These are phyloP conservation scores for Crataegus laevigata DNA, from an alignment of 306 rosid genomes.

Conservation along the genomic window DNA sequence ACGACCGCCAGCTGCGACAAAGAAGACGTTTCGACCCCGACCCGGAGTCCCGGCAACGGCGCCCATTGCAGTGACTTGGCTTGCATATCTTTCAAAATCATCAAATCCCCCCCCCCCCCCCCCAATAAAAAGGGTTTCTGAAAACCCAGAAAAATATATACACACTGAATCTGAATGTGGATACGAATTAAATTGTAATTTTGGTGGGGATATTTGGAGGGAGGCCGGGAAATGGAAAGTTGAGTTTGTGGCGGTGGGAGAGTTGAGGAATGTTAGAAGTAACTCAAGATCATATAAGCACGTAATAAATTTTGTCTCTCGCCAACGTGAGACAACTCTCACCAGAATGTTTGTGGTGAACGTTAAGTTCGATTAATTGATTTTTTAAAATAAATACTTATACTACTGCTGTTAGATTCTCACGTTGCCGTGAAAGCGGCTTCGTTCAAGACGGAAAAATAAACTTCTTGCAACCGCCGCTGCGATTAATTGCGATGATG, in stretches of 20 bases:
- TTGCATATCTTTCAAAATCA: constrained; percentile 29
- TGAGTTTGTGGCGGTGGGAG: background rate
- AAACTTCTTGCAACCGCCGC: background rate
- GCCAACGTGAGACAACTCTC: no score
- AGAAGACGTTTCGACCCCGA: constrained; percentile 5
- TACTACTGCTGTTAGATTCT: background rate
- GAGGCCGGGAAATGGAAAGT: background rate
- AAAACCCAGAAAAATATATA: background rate
- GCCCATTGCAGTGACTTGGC: constrained; percentile 17
- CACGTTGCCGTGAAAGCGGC: background rate
- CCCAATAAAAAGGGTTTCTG: no score
- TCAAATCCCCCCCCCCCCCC: background rate
- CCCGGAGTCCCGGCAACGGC: constrained; percentile 3
- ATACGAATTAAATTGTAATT: background rate
- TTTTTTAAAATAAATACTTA: no score
- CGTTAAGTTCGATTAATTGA: background rate
- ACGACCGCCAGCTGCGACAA: constrained; percentile 14
- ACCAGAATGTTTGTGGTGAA: no score
- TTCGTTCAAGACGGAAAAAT: background rate
- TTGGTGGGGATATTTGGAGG: background rate
- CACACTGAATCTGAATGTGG: background rate
- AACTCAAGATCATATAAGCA: no score
- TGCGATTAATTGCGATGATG: background rate
- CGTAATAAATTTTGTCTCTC: no score
- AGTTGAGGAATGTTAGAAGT: background rate